These are phyloP conservation scores for Forsythia suspensa DNA, from an alignment of 257 asterid genomes.

Conservation along the genomic window DNA sequence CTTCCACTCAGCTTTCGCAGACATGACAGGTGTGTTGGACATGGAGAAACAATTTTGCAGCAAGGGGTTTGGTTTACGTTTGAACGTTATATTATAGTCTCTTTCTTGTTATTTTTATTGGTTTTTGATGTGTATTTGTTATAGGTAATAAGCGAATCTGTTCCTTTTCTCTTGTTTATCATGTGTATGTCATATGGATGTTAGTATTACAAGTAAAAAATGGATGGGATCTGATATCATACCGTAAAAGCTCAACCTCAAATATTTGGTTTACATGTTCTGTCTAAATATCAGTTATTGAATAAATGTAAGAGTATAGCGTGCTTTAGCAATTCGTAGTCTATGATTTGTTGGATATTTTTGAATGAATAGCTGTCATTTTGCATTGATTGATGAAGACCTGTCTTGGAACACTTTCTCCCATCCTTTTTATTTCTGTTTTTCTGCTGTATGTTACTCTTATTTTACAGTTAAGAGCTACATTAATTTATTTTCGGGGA, in stretches of 20 bases:
- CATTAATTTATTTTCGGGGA: no score
- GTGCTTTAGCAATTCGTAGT: background rate
- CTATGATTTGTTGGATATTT: background rate
- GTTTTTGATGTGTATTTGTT: constrained; percentile 52
- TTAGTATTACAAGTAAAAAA: constrained; percentile 16
- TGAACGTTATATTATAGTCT: constrained; percentile 37
- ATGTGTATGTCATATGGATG: constrained; percentile 29
- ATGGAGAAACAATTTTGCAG: constrained; percentile 77
- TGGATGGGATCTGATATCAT: constrained; percentile 42
- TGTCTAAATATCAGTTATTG: constrained; percentile 29
- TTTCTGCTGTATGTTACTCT: no score
- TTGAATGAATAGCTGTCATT: no score
- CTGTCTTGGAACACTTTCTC: no score
- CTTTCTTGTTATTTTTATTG: constrained; percentile 37
- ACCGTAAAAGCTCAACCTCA: constrained; percentile 48
- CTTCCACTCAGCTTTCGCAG: constrained; percentile 50
- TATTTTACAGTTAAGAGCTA: no score
- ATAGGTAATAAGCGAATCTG: constrained; percentile 38
- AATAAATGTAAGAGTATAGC: constrained; percentile 20
- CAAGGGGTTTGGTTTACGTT: constrained; percentile 47
- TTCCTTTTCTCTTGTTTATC: constrained; percentile 21
- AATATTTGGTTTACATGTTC: constrained; percentile 23
- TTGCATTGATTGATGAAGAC: no score
- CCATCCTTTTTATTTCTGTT: no score
- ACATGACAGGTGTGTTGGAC: constrained; percentile 59